These are phyloP conservation scores for Phytophthora vignae DNA, from an alignment of 352 stramenopile species.

Conservation along the genomic window DNA sequence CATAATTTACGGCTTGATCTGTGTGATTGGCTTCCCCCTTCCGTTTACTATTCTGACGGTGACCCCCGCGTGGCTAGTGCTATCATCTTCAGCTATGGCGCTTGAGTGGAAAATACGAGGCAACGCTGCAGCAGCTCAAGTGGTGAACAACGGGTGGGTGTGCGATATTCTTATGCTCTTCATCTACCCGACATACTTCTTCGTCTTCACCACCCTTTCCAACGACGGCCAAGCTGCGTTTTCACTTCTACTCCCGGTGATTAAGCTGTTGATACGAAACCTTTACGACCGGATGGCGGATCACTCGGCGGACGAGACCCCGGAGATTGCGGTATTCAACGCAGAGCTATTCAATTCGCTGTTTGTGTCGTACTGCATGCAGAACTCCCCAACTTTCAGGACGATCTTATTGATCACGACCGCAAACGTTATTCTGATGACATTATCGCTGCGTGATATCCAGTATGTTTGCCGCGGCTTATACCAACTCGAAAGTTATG, in stretches of 20 bases:
- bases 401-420: background rate
- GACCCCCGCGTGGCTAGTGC: background rate
- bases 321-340: background rate
- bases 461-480: background rate
- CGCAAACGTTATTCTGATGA: background rate
- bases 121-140: background rate
- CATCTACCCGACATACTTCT: background rate
- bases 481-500: background rate
- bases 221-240: background rate
- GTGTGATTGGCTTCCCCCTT: background rate
- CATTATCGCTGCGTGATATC: background rate
- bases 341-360: background rate
- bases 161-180: background rate
- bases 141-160: background rate
- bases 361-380: background rate
- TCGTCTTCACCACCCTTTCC: background rate
- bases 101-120: background rate
- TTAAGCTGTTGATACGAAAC: constrained; percentile 1
- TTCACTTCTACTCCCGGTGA: background rate
- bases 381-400: background rate
- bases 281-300: background rate
- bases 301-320: background rate
- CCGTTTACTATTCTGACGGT: background rate
- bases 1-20: background rate
- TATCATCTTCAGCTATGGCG: background rate